Base-by-base conservation (phyloP, 805 yeast species). In the Yamadazyma akitaensis region DNA sequence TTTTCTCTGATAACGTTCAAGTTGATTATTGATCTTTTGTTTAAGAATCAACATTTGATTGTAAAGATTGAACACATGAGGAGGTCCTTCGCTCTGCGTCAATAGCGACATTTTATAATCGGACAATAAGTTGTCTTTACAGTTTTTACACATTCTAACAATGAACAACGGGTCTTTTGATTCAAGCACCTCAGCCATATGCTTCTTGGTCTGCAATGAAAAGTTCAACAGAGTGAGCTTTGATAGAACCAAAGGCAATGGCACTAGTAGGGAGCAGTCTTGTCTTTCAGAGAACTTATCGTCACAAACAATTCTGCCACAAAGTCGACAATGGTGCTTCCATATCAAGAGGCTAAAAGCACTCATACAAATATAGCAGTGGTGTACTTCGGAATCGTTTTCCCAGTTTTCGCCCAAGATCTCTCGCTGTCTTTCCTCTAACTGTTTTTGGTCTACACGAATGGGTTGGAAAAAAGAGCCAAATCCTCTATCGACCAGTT, bases 311-410 rank as follows among this genome's bases (percentile, higher is more conserved):
- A 86, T 79, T 24, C 64, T 59, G 0, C 98, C 98, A 68, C 99
- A 92, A 21, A 90, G 63, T 32, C 98, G 70, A 63, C 99, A 94
- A 62, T 92, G 99, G 61, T 94, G 98, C 53, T 85, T 88, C 42
- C 97, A 68, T 19, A 77, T 54, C 0, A 80, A 60, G 37, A 85
- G 65, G 10, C 76, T 70, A 61, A 89, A 94, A 26, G 59, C 56
- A 11, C 72, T 68, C 12, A 68, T 62, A 57, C 99, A 92, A 7
- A 86, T 67, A 7, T 76, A 70, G 60, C 99, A 92, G 45, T 70
- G 65, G 0, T 67, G 55, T 0, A 75, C 74, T 3, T 57, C 76
- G 10, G 48, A 37, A 48, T 68, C 72, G 39, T 50, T 49, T 48
- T 79, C 80, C 98, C 98, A 92, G 12, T 74, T 71, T 5, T 49